phyloP scores from a whole-genome alignment of 176 grass and related monocot genomes.

The Oryza meridionalis region DNA sequence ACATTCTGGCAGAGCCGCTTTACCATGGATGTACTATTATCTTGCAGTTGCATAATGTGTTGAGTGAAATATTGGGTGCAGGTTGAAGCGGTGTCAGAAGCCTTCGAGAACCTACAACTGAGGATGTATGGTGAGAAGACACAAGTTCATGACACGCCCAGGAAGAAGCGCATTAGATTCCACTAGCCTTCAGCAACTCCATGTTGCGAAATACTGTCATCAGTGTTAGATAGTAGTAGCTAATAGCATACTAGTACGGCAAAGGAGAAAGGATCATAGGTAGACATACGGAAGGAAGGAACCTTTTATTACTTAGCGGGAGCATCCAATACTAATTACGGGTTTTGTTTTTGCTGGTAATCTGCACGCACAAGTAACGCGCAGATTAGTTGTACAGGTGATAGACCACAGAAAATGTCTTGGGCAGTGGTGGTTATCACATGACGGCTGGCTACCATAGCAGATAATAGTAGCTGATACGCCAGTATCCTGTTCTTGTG shows the following conservation, averaged over 20 bases:
- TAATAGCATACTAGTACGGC: neutral
- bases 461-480: neutral
- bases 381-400: constrained; percentile 40
- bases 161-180: constrained; percentile 60
- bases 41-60: neutral
- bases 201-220: constrained; percentile 18
- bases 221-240: constrained; percentile 21
- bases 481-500: neutral
- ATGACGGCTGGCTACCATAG: neutral
- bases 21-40: neutral
- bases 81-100: constrained; percentile 79
- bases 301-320: neutral
- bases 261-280: constrained; percentile 1
- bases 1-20: neutral
- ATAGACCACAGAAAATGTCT: neutral
- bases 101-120: constrained; percentile 90
- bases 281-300: constrained; percentile 19
- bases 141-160: constrained; percentile 87
- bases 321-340: neutral
- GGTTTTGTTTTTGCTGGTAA: constrained; percentile 23
- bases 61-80: constrained; percentile 33
- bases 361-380: neutral
- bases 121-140: constrained; percentile 80
- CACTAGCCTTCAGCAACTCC: neutral
- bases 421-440: neutral